phyloP scores from a whole-genome alignment of 805 yeast genomes.

The Saccharomycopsis olivae region DNA sequence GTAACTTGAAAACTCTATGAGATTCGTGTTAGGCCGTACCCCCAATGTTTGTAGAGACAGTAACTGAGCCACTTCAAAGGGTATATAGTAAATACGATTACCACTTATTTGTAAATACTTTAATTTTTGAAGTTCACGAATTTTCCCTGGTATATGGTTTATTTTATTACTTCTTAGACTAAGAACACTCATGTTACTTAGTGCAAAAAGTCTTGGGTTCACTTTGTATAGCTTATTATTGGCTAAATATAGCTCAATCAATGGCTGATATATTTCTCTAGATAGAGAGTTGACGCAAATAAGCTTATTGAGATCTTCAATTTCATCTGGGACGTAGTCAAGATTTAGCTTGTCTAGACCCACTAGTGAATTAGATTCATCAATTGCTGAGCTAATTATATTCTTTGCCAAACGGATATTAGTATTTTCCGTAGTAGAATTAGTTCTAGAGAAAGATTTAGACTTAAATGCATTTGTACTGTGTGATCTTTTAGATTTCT shows the following conservation, averaged over 20 bases:
- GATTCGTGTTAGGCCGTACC: constrained; percentile 14
- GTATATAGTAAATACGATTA: constrained; percentile 11
- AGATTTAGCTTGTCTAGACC: constrained; percentile 13
- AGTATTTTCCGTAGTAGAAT: constrained; percentile 5
- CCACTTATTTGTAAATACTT: constrained; percentile 15
- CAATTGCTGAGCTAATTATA: constrained; percentile 13
- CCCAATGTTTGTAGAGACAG: constrained; percentile 13
- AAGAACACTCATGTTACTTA: constrained; percentile 12
- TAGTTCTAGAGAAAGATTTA: constrained; percentile 9
- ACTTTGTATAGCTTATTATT: constrained; percentile 11
- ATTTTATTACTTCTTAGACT: constrained; percentile 15
- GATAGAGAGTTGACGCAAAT: constrained; percentile 8
- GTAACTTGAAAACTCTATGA: constrained; percentile 9
- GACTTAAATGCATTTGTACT: background rate
- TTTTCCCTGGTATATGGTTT: constrained; percentile 15
- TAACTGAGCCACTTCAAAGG: constrained; percentile 11
- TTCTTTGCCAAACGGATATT: constrained; percentile 6
- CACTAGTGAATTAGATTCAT: constrained; percentile 13
- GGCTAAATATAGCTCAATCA: constrained; percentile 11
- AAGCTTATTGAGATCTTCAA: constrained; percentile 17
- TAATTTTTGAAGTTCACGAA: constrained; percentile 7
- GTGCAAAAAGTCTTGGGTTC: constrained; percentile 17
- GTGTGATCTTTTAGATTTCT: background rate
- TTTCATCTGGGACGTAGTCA: constrained; percentile 14
- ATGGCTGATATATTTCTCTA: constrained; percentile 9